Percentiles rank a stretch among this genome's conserved stretches.
These are phyloP conservation scores for Paramarasmius palmivorus DNA, from an alignment of 1,284 basidiomycete species.

Conservation along the genomic window DNA sequence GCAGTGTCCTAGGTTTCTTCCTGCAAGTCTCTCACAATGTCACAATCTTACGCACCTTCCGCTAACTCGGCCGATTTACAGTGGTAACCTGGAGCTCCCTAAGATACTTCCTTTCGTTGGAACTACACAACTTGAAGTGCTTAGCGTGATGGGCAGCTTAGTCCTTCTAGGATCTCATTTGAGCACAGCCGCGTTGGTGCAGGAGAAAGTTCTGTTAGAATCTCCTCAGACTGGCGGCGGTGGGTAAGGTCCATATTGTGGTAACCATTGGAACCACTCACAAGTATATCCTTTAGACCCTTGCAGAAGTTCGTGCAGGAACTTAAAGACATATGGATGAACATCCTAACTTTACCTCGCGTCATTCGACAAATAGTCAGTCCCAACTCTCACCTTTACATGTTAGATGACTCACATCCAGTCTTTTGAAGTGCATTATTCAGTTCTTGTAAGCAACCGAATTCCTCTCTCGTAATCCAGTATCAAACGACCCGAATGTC, in stretches of 20 bases:
- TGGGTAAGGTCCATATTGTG: slow-evolving; percentile 12
- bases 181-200: slow-evolving; percentile 65
- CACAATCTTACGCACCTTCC: slow-evolving; percentile 4
- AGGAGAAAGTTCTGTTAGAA: slow-evolving; percentile 72
- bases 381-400: slow-evolving; percentile 18
- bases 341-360: slow-evolving; percentile 67
- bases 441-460: slow-evolving; percentile 80
- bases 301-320: slow-evolving; percentile 42
- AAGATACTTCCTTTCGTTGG: slow-evolving; percentile 70
- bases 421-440: slow-evolving; percentile 56
- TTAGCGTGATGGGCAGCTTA: slow-evolving; percentile 56
- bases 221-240: slow-evolving; percentile 6
- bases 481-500: background rate
- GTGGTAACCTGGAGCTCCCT: slow-evolving; percentile 76
- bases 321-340: slow-evolving; percentile 66
- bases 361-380: slow-evolving; percentile 81
- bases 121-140: slow-evolving; percentile 77
- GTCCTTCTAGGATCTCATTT: slow-evolving; percentile 54
- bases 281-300: background rate
- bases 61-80: slow-evolving; percentile 22
- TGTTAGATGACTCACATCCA: slow-evolving; percentile 1
- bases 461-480: background rate
- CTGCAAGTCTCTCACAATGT: slow-evolving; percentile 63
- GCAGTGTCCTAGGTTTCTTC: slow-evolving; percentile 84
- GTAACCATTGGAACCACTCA: background rate